Evolutionary conservation across 1,284 basidiomycete species (phyloP).

Genomic region (Sanghuangporus weigelae): DNA sequence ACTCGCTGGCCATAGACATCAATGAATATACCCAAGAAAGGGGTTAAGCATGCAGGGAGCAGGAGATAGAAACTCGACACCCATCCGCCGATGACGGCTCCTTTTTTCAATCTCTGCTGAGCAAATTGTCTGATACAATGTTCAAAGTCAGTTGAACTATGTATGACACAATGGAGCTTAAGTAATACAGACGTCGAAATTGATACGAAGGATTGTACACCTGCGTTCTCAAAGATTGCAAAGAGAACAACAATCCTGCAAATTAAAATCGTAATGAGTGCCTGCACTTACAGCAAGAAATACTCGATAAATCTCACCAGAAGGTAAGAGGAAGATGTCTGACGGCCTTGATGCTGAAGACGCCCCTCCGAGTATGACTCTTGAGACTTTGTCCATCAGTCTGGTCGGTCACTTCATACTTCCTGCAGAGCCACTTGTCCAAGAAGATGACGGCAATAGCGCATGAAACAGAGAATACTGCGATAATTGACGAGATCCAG

Average conservation of each 20-base stretch:
- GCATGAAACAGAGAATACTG: conserved; percentile 36
- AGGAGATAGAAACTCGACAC: conserved; percentile 44
- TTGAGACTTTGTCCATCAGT: conserved; percentile 31
- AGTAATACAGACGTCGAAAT: conserved; percentile 35
- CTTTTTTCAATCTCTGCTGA: conserved; percentile 40
- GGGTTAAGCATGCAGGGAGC: conserved; percentile 38
- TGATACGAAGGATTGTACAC: conserved; percentile 41
- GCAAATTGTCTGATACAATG: conserved; percentile 32
- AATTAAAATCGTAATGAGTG: not conserved
- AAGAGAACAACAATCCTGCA: conserved; percentile 36
- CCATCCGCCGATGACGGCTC: conserved; percentile 43
- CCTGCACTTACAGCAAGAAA: not conserved
- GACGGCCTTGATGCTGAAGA: conserved; percentile 33
- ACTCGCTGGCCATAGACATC: conserved; percentile 39
- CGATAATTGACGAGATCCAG: conserved; percentile 39
- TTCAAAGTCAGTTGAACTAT: not conserved
- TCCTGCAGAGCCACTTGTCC: conserved; percentile 33
- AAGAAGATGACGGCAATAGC: conserved; percentile 34
- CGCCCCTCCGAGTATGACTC: conserved; percentile 25
- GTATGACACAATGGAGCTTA: not conserved
- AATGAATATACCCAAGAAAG: conserved; percentile 40
- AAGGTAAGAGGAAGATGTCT: conserved; percentile 35
- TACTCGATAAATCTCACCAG: conserved; percentile 19
- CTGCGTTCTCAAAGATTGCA: conserved; percentile 40
- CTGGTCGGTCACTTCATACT: conserved; percentile 36